Base-by-base conservation (phyloP, 176 grass and related monocot genomes). In the Urochloa ruziziensis region DNA sequence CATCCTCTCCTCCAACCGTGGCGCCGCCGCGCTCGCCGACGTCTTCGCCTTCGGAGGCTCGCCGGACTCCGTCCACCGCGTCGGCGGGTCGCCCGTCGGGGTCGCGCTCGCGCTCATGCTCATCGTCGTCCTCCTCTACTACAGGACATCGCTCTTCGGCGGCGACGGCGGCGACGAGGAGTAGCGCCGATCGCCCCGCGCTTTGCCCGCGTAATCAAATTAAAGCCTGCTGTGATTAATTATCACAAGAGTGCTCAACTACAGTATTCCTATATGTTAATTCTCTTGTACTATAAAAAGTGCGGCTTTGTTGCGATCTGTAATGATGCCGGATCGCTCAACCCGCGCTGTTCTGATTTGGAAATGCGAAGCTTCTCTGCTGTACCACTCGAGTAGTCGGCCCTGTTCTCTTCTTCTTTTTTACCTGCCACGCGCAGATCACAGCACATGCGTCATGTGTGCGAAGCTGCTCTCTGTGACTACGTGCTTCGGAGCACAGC, bases 31-130 rank as follows among this genome's bases (percentile, higher is more conserved):
- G 51, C 52, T 93, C 70, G 47, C 79, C 54, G 64, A 77, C 75
- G 42, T 76, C n/a, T 40, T 92, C 75, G 7, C 81, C 33, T 1
- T 92, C 32, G 82, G 88, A 6, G 85, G 82, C 10, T 85, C 91
- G 4, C 85, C 83, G 0, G 87, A 96, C 88, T 75, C 91, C 44
- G 70, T 83, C 42, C 87, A 95, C 63, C 82, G 89, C 43, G 89
- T 80, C 67, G 91, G 93, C 4, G 96, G 89, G 0, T 95, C 93
- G 15, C 96, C 96, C 3, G 73, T 87, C 64, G 96, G 87, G 1
- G 88, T 92, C 35, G 89, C 86, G 14, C 70, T 99, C 89, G 40
- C 93, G 19, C 87, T 99, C 21, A 21, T 86, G 0, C 70, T 92
- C 63, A 80, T 99, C 58, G 54, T 84, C 43, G 5, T 85, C 15